A percentile compares a stretch with the other conserved stretches of the same genome.
These are phyloP conservation scores for Suhomyces choctaworum DNA, from an alignment of 1,139 yeast species.

Conservation along the genomic window DNA sequence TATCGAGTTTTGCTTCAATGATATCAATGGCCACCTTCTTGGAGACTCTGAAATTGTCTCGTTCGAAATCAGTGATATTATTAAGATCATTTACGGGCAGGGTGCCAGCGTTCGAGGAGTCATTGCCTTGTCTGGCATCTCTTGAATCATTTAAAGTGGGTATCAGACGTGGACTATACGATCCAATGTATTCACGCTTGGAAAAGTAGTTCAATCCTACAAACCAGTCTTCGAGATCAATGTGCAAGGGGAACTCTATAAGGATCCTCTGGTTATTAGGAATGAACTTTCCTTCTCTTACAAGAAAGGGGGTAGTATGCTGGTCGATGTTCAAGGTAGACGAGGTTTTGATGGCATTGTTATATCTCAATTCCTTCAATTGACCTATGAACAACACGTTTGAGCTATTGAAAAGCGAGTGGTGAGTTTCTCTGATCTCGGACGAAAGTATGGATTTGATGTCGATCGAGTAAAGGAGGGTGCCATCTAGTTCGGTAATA, in stretches of 20 bases:
- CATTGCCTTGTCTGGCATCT: constrained; percentile 1
- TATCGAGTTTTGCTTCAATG: constrained; percentile 64
- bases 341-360: constrained; percentile 39
- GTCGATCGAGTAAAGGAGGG: constrained; percentile 62
- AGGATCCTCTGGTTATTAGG: constrained; percentile 46
- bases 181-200: constrained; percentile 55
- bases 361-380: constrained; percentile 52
- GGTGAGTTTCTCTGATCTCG: constrained; percentile 68
- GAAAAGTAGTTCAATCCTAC: constrained; percentile 72
- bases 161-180: constrained; percentile 21
- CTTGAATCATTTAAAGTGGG: constrained; percentile 1
- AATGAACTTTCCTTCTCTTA: constrained; percentile 36
- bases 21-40: constrained; percentile 58
- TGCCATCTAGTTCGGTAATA: constrained; percentile 65
- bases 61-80: constrained; percentile 25
- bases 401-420: constrained; percentile 61
- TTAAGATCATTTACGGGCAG: constrained; percentile 10
- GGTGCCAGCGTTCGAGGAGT: constrained; percentile 1
- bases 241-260: constrained; percentile 65
- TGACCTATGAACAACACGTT: constrained; percentile 62
- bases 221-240: constrained; percentile 83
- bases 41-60: constrained; percentile 53
- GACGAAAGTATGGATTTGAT: constrained; percentile 56
- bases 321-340: constrained; percentile 26
- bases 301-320: constrained; percentile 25